Evolutionary conservation across 805 yeast genomes (phyloP).

Genomic region (Kuraishia borneana): DNA sequence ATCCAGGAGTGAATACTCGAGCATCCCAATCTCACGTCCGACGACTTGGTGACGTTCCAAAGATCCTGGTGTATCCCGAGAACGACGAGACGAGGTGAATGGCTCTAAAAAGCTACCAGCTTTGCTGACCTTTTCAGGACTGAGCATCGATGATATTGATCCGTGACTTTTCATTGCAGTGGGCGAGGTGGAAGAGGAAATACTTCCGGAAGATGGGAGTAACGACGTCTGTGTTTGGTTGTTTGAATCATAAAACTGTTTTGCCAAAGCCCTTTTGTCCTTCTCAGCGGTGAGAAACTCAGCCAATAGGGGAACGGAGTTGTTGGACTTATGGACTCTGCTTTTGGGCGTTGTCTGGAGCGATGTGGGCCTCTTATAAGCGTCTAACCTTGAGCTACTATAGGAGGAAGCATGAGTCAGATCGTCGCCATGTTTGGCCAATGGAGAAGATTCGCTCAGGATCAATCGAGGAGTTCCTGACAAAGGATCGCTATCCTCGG

Average conservation of each 20-base stretch:
- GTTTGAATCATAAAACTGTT: constrained; percentile 9
- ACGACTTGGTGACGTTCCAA: no score
- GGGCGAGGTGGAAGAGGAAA: not conserved
- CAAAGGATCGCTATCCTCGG: not conserved
- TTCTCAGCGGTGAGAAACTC: constrained; percentile 1
- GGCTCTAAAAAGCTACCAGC: no score
- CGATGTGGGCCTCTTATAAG: constrained; percentile 1
- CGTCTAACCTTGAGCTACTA: constrained; percentile 3
- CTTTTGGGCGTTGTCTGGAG: constrained; percentile 1
- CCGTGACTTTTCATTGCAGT: not conserved
- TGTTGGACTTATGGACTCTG: constrained; percentile 1
- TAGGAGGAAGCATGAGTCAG: constrained; percentile 3
- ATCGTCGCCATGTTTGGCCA: not conserved
- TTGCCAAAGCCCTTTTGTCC: constrained; percentile 6
- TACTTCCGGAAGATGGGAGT: not conserved
- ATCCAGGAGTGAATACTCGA: constrained; percentile 11
- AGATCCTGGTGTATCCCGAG: no score
- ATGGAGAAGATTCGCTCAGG: not conserved
- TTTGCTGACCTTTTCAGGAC: no score
- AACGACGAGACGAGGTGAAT: no score
- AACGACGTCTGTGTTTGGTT: constrained; percentile 9
- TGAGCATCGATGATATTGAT: no score
- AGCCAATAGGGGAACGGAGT: not conserved
- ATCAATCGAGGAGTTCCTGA: not conserved
- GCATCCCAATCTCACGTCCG: constrained; percentile 10